Conservation (phyloP, 495 filamentous ascomycete species). For the Articulospora tetracladia region DNA sequence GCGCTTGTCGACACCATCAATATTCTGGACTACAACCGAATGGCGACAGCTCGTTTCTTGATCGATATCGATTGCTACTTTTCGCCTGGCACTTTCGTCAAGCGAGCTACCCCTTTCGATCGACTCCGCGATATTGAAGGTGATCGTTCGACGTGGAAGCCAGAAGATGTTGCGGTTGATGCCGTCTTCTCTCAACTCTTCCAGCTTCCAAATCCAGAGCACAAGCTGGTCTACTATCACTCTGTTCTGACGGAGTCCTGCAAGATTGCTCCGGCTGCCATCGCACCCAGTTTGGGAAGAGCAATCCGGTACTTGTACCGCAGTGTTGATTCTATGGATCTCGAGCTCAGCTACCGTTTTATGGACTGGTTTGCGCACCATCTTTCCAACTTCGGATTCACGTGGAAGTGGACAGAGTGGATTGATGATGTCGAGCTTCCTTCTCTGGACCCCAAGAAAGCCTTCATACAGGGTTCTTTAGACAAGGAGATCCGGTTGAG, state of each 20-base stretch:
- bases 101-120: constrained; percentile 88
- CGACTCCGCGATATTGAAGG: constrained; percentile 70
- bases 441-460: constrained; percentile 78
- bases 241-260: constrained; percentile 90
- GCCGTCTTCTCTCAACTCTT: constrained; percentile 95
- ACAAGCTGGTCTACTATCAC: constrained; percentile 96
- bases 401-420: constrained; percentile 99
- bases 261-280: constrained; percentile 90
- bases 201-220: constrained; percentile 79
- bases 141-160: constrained; percentile 85
- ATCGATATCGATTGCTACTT: constrained; percentile 97
- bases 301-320: constrained; percentile 91
- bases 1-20: constrained; percentile 91
- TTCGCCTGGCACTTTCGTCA: constrained; percentile 80
- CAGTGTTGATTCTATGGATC: constrained; percentile 73
- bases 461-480: constrained; percentile 83
- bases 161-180: constrained; percentile 95
- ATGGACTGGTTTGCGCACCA: constrained; percentile 98
- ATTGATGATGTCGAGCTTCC: constrained; percentile 78
- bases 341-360: constrained; percentile 84
- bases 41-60: constrained; percentile 78
- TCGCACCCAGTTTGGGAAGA: constrained; percentile 90
- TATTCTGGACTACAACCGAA: constrained; percentile 87
- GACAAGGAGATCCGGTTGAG: constrained; percentile 97
- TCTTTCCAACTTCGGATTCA: constrained; percentile 97